These are phyloP conservation scores for Magnaporthiopsis rhizophila DNA, from an alignment of 2,329 filamentous ascomycete genomes.

Conservation along the genomic window DNA sequence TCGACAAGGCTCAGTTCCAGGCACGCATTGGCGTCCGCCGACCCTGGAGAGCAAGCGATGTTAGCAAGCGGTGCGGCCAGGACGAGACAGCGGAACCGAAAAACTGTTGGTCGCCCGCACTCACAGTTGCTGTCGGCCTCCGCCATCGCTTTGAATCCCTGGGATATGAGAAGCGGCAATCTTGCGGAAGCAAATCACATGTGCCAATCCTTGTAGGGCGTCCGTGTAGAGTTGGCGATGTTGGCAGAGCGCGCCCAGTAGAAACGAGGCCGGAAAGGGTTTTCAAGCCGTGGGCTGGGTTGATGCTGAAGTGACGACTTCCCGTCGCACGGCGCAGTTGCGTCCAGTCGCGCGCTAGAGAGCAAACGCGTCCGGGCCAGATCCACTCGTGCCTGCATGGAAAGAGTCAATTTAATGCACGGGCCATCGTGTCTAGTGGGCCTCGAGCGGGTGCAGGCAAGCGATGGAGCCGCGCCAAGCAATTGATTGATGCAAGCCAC, in stretches of 20 bases:
- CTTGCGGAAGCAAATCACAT: too few species aligned
- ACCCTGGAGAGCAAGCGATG: constrained; percentile 34
- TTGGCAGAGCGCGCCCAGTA: too few species aligned
- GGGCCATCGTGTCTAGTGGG: neutral
- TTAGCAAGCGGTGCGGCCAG: constrained; percentile 6
- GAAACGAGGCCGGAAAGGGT: too few species aligned
- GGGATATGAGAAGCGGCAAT: too few species aligned
- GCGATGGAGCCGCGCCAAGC: neutral
- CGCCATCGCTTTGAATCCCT: neutral
- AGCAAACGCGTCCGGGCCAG: too few species aligned
- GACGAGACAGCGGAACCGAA: constrained; percentile 1
- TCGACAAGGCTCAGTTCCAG: constrained; percentile 52
- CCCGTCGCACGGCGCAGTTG: neutral
- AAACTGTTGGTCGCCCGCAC: neutral
- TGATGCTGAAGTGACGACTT: too few species aligned
- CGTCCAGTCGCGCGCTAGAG: neutral
- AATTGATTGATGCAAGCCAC: neutral
- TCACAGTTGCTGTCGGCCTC: constrained; percentile 5
- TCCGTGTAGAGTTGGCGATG: too few species aligned
- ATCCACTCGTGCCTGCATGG: neutral
- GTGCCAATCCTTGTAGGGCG: too few species aligned
- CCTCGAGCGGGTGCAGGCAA: neutral
- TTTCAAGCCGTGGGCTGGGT: too few species aligned
- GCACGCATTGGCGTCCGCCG: constrained; percentile 52
- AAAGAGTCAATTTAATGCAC: neutral